phyloP scores from a whole-genome alignment of 495 filamentous ascomycete genomes.

The Trichoderma reesei region DNA sequence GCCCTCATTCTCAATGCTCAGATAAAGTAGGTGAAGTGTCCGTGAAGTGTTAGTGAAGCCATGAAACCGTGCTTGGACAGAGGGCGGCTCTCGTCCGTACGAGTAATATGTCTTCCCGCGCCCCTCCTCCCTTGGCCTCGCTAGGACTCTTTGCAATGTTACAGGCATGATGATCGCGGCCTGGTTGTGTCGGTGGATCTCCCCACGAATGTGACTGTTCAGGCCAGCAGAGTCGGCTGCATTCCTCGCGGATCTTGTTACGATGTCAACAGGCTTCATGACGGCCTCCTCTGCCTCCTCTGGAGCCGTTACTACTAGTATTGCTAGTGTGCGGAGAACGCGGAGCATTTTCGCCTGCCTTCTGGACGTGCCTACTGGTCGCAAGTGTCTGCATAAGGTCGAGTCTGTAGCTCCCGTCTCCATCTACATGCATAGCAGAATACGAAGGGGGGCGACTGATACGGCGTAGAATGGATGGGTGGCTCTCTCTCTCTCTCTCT shows the following conservation, averaged over 20 bases:
- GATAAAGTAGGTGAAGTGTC: too few relatives aligned
- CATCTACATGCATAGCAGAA: not conserved
- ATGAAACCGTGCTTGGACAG: too few relatives aligned
- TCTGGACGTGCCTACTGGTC: not conserved
- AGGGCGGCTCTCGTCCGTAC: too few relatives aligned
- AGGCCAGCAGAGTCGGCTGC: not conserved
- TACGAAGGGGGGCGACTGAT: not conserved
- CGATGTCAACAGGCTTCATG: not conserved
- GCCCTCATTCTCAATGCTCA: too few relatives aligned
- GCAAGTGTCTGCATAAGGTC: slow-evolving; percentile 3
- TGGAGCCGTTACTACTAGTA: not conserved
- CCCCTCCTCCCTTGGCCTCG: not conserved
- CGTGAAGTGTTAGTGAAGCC: too few relatives aligned
- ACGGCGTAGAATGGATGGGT: slow-evolving; percentile 2
- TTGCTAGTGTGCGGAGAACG: not conserved
- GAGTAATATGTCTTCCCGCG: too few relatives aligned
- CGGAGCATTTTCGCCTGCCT: slow-evolving; percentile 5
- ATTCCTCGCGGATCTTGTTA: slow-evolving; percentile 1
- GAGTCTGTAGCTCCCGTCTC: not conserved
- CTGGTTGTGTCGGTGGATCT: not conserved
- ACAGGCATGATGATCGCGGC: not conserved
- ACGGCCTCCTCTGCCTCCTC: not conserved
- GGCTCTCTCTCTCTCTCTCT: not conserved
- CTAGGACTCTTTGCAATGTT: not conserved
- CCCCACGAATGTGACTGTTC: slow-evolving; percentile 3